phyloP scores from a whole-genome alignment of 768 basidiomycete species.

The Auriculariales sp. region DNA sequence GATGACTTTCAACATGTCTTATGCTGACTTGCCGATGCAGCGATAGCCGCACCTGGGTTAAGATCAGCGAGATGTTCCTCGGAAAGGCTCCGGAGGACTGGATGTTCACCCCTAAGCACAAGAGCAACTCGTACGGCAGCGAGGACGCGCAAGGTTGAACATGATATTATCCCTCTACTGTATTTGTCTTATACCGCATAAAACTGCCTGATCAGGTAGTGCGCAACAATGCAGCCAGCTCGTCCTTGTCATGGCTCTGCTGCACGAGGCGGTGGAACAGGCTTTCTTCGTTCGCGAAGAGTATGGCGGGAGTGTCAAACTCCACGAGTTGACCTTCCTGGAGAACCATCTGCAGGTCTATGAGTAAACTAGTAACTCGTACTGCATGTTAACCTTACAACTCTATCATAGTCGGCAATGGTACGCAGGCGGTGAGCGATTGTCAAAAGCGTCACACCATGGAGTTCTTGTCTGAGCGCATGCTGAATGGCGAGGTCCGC shows the following conservation, averaged over 20 bases:
- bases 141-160: conserved; percentile 47
- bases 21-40: too few relatives aligned
- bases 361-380: too few relatives aligned
- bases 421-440: conserved; percentile 24
- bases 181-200: background rate
- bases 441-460: conserved; percentile 20
- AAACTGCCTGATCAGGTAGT: too few relatives aligned
- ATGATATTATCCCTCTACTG: background rate
- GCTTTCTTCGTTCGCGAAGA: conserved; percentile 17
- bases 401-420: conserved; percentile 22
- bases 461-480: conserved; percentile 20
- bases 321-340: conserved; percentile 38
- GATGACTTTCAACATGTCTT: too few relatives aligned
- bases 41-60: conserved; percentile 78
- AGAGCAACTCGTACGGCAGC: conserved; percentile 58
- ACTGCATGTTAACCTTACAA: too few relatives aligned
- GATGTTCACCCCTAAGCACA: conserved; percentile 86
- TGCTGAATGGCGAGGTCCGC: conserved; percentile 34
- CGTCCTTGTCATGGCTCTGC: conserved; percentile 11
- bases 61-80: conserved; percentile 89
- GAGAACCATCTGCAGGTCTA: too few relatives aligned
- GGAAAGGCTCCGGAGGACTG: conserved; percentile 75
- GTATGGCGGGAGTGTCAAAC: conserved; percentile 32
- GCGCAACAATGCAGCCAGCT: conserved; percentile 2
- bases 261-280: conserved; percentile 12